phyloP scores from a whole-genome alignment of 345 rosid species.

The Gossypium turneri region DNA sequence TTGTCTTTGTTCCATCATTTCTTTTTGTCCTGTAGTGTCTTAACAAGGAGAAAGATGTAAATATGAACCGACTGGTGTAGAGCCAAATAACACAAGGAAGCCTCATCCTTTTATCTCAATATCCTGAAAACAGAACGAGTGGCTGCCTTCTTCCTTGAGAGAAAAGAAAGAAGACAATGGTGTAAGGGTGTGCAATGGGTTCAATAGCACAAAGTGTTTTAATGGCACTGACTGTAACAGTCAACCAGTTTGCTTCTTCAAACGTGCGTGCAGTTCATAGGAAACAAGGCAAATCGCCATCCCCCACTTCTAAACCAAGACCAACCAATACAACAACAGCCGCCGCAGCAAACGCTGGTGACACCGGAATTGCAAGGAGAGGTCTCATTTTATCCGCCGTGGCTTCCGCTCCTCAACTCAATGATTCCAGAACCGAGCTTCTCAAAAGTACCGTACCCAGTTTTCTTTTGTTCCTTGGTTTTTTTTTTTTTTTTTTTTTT shows the following conservation, averaged over 20 bases:
- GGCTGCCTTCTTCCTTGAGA: constrained; percentile 6
- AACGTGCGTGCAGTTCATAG: constrained; percentile 66
- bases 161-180: constrained; percentile 12
- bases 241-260: constrained; percentile 77
- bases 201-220: constrained; percentile 70
- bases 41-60: constrained; percentile 11
- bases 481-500: no score
- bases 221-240: constrained; percentile 90
- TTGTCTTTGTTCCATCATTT: not conserved
- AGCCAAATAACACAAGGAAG: not conserved
- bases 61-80: not conserved
- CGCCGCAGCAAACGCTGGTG: not conserved
- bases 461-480: not conserved
- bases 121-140: constrained; percentile 8
- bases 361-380: constrained; percentile 44
- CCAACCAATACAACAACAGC: constrained; percentile 15
- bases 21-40: not conserved
- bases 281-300: constrained; percentile 33
- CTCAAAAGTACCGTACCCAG: constrained; percentile 46
- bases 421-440: constrained; percentile 51
- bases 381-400: constrained; percentile 49
- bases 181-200: constrained; percentile 33
- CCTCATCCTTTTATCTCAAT: constrained; percentile 12
- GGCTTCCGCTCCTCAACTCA: constrained; percentile 45
- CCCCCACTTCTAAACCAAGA: not conserved